These are phyloP conservation scores for Suillus discolor DNA, from an alignment of 768 basidiomycete species.

Conservation along the genomic window DNA sequence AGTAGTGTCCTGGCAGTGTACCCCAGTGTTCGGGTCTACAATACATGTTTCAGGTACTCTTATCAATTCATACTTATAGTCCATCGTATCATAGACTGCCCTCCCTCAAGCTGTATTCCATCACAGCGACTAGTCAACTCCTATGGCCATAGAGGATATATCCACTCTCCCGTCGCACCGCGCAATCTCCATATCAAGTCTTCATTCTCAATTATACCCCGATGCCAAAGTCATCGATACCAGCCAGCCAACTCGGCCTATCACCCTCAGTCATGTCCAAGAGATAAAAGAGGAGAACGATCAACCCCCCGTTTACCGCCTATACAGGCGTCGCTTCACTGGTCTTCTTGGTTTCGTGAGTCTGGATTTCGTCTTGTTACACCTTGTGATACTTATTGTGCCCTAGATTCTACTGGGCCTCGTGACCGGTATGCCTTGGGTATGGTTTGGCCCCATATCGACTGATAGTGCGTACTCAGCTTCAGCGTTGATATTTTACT, in stretches of 20 bases:
- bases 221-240: not conserved
- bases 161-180: too few species aligned
- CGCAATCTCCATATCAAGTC: not conserved
- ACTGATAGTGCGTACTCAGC: constrained; percentile 51
- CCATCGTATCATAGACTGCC: too few species aligned
- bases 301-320: constrained; percentile 42
- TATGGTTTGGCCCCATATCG: constrained; percentile 87
- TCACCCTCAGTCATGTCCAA: not conserved
- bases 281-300: not conserved
- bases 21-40: too few species aligned
- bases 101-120: not conserved
- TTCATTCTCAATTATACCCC: not conserved
- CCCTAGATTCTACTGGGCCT: constrained; percentile 62
- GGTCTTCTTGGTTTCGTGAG: constrained; percentile 64
- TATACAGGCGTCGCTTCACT: constrained; percentile 71
- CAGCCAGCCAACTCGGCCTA: not conserved
- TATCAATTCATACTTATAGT: too few species aligned
- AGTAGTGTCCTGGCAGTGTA: too few species aligned
- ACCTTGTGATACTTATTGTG: not conserved
- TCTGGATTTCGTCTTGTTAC: constrained; percentile 16
- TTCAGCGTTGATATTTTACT: not conserved
- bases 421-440: constrained; percentile 65
- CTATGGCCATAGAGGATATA: not conserved
- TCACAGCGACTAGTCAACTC: not conserved
- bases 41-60: too few species aligned